These are phyloP conservation scores for Aspergillus intermedius DNA, from an alignment of 2,329 filamentous ascomycete species.

Conservation along the genomic window DNA sequence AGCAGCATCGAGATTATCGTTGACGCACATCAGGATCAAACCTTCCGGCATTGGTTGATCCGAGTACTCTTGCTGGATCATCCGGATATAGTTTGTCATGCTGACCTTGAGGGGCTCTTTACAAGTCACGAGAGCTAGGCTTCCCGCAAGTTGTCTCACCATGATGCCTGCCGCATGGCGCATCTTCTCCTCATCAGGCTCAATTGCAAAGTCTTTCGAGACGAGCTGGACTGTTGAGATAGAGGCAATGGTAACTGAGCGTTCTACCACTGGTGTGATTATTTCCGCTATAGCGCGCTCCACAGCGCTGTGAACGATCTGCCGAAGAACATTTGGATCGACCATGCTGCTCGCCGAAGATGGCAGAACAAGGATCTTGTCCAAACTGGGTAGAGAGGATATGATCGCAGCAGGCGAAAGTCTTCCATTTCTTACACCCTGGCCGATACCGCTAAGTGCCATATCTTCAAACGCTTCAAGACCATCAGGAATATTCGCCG, in stretches of 20 bases:
- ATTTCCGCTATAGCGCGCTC: conserved; percentile 91
- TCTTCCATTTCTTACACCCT: conserved; percentile 61
- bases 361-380: conserved; percentile 71
- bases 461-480: conserved; percentile 79
- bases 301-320: conserved; percentile 78
- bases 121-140: conserved; percentile 91
- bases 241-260: conserved; percentile 94
- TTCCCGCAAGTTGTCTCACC: conserved; percentile 90
- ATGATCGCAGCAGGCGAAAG: conserved; percentile 73
- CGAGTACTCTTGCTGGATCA: conserved; percentile 61
- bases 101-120: conserved; percentile 95
- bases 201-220: conserved; percentile 91
- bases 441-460: conserved; percentile 65
- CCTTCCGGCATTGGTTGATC: conserved; percentile 80
- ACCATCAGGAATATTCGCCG: conserved; percentile 57
- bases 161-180: conserved; percentile 84
- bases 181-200: conserved; percentile 80
- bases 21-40: conserved; percentile 96
- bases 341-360: conserved; percentile 71
- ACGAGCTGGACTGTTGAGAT: conserved; percentile 96
- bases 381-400: conserved; percentile 75
- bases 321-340: conserved; percentile 57
- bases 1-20: conserved; percentile 90
- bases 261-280: conserved; percentile 92
- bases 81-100: conserved; percentile 95